Evolutionary conservation across 805 yeast species (phyloP), one percentile per base, ranked within the genome.

Genomic region (Candida montana): DNA sequence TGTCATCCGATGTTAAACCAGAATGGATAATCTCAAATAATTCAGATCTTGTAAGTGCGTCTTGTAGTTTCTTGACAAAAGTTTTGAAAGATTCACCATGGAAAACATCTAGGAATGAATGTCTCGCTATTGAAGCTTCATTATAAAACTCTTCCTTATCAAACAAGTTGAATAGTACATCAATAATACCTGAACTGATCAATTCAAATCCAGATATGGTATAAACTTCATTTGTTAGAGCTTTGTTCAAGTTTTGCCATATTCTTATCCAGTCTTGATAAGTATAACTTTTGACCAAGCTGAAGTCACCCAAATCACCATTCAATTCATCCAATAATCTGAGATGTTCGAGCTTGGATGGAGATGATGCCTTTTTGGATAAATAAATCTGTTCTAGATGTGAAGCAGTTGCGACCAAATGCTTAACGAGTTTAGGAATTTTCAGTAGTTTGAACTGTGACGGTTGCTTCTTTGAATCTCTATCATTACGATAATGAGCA

Each of bases 161-260:
- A 35, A 78, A 73, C 3, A 69, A 40, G 2, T 42, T 19, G 4
- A 66, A 51, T 23, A 83, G 55, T 1, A 67, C 52, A 6, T 67
- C 65, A 7, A 83, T 68, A 7, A 85, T 58, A 0, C 89, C 89
- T 2, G 89, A 83, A 2, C 83, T 72, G 6, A 80, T 69, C 27
- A 89, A 64, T 56, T 88, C 95, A 62, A 79, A 86, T 44, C 90
- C 81, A 0, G 95, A 85, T 5, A 83, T 64, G 6, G 51, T 47
- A 31, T 47, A 54, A 8, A 45, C 41, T 1, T 56, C 55, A 16
- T 47, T 50, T 13, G 67, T 64, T 20, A 74, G 51, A 1, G 66
- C 55, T 5, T 46, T 40, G 11, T 59, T 61, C 5, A 79, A 57
- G 33, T 57, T 53, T 3, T 53, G 33, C 79, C 81, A 70, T 7